These are phyloP conservation scores for Xylaria sp. DNA, from an alignment of 2,329 filamentous ascomycete species.

Conservation along the genomic window DNA sequence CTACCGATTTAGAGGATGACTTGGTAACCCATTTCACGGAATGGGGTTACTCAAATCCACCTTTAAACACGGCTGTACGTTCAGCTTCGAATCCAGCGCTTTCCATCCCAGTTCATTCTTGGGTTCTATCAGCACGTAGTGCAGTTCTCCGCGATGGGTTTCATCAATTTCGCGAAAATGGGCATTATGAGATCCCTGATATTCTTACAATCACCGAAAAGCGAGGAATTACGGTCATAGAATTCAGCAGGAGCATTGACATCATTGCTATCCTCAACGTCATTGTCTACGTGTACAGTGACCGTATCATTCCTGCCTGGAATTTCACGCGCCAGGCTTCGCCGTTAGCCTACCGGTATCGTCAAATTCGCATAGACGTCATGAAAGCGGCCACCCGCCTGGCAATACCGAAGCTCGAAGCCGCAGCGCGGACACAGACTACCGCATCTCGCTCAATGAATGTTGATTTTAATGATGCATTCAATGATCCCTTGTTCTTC, in stretches of 20 bases:
- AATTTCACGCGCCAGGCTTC: conserved; percentile 73
- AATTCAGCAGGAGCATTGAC: conserved; percentile 72
- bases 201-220: conserved; percentile 61
- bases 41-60: conserved; percentile 47
- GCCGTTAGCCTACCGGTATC: conserved; percentile 72
- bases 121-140: conserved; percentile 78
- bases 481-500: conserved; percentile 73
- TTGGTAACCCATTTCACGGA: conserved; percentile 56
- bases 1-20: conserved; percentile 70
- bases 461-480: conserved; percentile 72
- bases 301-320: conserved; percentile 84
- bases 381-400: conserved; percentile 81
- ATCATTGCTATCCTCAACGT: conserved; percentile 81
- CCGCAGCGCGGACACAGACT: conserved; percentile 76
- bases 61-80: conserved; percentile 53
- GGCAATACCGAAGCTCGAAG: conserved; percentile 73
- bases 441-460: conserved; percentile 68
- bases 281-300: conserved; percentile 80
- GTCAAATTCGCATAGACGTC: conserved; percentile 81
- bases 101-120: conserved; percentile 80
- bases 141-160: conserved; percentile 68
- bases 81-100: conserved; percentile 70
- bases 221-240: conserved; percentile 61
- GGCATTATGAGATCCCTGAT: conserved; percentile 64
- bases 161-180: conserved; percentile 59